phyloP scores from a whole-genome alignment of 2,329 filamentous ascomycete genomes.

The Fusarium begoniae region DNA sequence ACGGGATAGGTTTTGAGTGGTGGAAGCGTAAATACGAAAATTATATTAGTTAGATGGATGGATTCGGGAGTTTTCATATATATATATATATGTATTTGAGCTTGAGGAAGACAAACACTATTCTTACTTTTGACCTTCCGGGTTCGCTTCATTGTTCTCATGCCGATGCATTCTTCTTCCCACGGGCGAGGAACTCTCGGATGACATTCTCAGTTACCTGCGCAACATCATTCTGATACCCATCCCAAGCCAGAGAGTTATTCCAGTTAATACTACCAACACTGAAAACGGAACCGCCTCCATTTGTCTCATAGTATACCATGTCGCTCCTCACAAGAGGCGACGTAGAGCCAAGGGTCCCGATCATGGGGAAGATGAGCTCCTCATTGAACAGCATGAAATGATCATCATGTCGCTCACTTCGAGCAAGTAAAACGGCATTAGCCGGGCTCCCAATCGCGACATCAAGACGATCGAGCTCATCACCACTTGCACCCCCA shows the following conservation, averaged over 20 bases:
- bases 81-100: background rate
- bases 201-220: background rate
- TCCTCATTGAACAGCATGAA: background rate
- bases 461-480: background rate
- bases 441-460: accelerated
- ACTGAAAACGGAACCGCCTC: background rate
- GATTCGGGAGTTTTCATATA: background rate
- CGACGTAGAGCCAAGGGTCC: accelerated
- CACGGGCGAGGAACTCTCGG: background rate
- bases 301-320: background rate
- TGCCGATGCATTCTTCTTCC: background rate
- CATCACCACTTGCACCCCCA: background rate
- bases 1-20: accelerated
- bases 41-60: background rate
- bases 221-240: background rate
- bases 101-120: accelerated
- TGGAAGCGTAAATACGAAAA: accelerated
- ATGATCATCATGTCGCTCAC: background rate
- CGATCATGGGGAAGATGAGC: background rate
- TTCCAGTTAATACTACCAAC: background rate
- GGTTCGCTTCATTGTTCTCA: background rate
- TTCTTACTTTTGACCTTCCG: background rate
- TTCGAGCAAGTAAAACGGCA: background rate
- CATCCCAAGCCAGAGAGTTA: background rate
- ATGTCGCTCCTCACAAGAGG: background rate